Evolutionary conservation across 768 basidiomycete genomes (phyloP).

Genomic region (Boletus vinaceobasis): DNA sequence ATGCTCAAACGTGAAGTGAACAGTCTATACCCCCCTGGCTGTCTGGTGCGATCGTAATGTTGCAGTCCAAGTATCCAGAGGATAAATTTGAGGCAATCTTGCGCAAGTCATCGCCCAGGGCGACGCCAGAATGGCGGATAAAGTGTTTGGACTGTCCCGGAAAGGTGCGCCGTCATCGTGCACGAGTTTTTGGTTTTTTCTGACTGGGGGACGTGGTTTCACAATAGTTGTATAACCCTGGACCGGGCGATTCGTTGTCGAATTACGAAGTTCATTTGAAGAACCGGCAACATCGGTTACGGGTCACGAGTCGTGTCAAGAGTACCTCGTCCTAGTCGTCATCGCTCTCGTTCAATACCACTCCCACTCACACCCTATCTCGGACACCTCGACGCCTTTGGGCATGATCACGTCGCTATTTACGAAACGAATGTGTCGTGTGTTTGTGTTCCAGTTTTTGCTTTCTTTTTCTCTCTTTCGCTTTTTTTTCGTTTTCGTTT

Average conservation of each 20-base stretch:
- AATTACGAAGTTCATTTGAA: constrained; percentile 94
- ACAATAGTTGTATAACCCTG: constrained; percentile 80
- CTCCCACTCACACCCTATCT: constrained; percentile 3
- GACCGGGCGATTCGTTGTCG: constrained; percentile 77
- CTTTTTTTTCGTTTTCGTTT: neutral
- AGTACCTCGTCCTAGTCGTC: constrained; percentile 18
- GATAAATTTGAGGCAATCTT: constrained; percentile 81
- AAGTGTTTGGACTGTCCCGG: constrained; percentile 92
- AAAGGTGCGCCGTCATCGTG: constrained; percentile 50
- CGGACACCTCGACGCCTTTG: constrained; percentile 9
- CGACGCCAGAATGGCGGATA: constrained; percentile 82
- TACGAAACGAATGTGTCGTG: constrained; percentile 13
- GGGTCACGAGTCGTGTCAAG: constrained; percentile 57
- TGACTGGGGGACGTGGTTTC: neutral
- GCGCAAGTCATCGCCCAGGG: constrained; percentile 51
- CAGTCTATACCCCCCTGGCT: constrained; percentile 66
- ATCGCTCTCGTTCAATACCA: neutral
- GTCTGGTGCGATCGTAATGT: constrained; percentile 55
- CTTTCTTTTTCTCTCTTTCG: neutral
- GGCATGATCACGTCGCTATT: constrained; percentile 9
- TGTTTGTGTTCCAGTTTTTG: constrained; percentile 4
- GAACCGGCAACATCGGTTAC: constrained; percentile 75
- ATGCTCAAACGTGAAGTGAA: constrained; percentile 34
- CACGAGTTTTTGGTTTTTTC: neutral
- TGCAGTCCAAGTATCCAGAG: constrained; percentile 72